Percentiles rank a stretch among this genome's conserved stretches.
Conservation (phyloP, 23 red algal genomes). For the Chondrus crispus region DNA sequence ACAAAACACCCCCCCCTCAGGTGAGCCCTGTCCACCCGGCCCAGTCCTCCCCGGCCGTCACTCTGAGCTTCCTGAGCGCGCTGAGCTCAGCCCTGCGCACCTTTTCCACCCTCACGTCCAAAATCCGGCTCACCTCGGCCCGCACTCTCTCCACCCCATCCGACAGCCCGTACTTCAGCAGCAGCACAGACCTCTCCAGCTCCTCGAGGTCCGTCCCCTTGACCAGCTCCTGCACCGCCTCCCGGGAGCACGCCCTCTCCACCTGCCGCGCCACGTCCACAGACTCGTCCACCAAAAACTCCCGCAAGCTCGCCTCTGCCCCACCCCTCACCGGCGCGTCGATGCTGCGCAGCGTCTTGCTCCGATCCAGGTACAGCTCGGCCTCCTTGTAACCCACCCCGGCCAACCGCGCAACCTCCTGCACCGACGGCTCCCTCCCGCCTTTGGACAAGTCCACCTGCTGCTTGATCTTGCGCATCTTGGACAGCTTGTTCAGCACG, state of each 20-base stretch:
- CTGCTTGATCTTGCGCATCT: conserved; percentile 25
- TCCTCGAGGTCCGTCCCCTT: conserved; percentile 28
- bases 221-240: conserved; percentile 43
- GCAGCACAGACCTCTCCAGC: conserved; percentile 42
- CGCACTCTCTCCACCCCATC: conserved; percentile 45
- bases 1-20: neutral
- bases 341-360: conserved; percentile 9
- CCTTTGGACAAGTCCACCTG: neutral
- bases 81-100: conserved; percentile 25
- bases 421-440: neutral
- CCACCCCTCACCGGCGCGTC: conserved; percentile 12
- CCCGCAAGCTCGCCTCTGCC: neutral
- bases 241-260: conserved; percentile 16
- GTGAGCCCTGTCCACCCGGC: conserved; percentile 45
- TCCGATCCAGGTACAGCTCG: conserved; percentile 35
- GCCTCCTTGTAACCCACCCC: conserved; percentile 22
- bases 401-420: conserved; percentile 18
- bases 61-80: conserved; percentile 51
- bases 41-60: conserved; percentile 11
- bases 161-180: conserved; percentile 44
- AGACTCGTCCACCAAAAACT: conserved; percentile 53
- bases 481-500: conserved; percentile 59
- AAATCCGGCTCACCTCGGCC: conserved; percentile 35
- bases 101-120: conserved; percentile 42
- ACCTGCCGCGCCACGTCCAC: conserved; percentile 53